These are phyloP conservation scores for Fusarium acutatum DNA, from an alignment of 2,329 filamentous ascomycete species.

Conservation along the genomic window DNA sequence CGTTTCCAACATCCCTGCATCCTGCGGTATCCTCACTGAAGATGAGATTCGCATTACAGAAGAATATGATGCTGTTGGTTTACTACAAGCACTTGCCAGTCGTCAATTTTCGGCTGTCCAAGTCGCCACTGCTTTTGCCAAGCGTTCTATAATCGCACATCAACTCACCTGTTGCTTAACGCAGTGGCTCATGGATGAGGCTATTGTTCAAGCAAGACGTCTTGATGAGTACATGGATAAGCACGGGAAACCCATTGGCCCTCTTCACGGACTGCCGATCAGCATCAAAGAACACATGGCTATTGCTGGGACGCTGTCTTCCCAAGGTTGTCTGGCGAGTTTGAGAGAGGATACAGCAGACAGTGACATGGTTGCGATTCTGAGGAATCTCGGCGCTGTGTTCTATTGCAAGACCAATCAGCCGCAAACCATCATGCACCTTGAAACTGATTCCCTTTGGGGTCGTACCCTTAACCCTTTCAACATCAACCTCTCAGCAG, in stretches of 20 bases:
- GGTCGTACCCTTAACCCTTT: constrained; percentile 67
- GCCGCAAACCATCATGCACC: constrained; percentile 57
- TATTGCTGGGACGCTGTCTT: constrained; percentile 3
- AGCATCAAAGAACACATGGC: constrained; percentile 27
- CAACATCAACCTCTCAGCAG: constrained; percentile 64
- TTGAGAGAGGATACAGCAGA: constrained; percentile 10
- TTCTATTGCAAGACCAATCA: constrained; percentile 74
- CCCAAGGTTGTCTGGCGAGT: neutral
- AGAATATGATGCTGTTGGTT: neutral
- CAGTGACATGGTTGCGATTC: constrained; percentile 57
- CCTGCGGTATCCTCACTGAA: neutral
- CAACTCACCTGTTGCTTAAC: constrained; percentile 22
- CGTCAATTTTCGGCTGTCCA: neutral
- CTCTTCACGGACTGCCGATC: constrained; percentile 27
- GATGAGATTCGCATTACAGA: neutral
- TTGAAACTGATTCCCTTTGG: constrained; percentile 65
- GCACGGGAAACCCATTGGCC: constrained; percentile 10
- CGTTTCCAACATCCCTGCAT: neutral
- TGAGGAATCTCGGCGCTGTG: constrained; percentile 69
- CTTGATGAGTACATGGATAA: constrained; percentile 15
- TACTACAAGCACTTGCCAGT: neutral
- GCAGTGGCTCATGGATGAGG: constrained; percentile 26
- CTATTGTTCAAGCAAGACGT: neutral
- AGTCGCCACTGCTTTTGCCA: constrained; percentile 16
- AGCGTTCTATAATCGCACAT: constrained; percentile 16